Conservation (phyloP, 495 filamentous ascomycete genomes). For the Hypoxylon rickii region DNA sequence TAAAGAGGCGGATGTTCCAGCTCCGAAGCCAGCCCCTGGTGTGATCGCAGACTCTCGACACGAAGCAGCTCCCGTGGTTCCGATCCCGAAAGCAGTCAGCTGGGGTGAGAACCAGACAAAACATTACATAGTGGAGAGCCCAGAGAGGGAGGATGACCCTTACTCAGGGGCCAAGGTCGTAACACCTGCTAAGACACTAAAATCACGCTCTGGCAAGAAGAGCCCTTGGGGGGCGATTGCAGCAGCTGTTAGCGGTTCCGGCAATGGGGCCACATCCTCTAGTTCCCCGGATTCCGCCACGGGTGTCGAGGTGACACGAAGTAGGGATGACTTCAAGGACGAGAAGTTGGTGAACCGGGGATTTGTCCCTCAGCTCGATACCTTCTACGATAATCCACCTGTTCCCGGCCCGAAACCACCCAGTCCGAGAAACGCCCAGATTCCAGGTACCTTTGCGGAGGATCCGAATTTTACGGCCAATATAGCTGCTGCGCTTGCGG, state of each 20-base stretch:
- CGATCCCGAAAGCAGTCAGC: constrained; percentile 53
- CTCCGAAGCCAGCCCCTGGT: constrained; percentile 3
- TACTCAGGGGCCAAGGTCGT: constrained; percentile 33
- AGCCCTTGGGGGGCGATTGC: constrained; percentile 49
- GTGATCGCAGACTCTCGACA: constrained; percentile 17
- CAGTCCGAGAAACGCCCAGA: constrained; percentile 39
- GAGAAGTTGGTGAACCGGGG: constrained; percentile 29
- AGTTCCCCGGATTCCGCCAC: constrained; percentile 14
- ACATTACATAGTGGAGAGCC: constrained; percentile 62
- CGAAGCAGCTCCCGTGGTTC: constrained; percentile 37
- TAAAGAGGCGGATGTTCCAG: constrained; percentile 13
- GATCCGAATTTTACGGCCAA: constrained; percentile 72
- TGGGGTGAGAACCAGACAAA: constrained; percentile 67
- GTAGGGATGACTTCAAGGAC: constrained; percentile 23
- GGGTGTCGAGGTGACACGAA: constrained; percentile 15
- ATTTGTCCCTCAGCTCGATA: constrained; percentile 24
- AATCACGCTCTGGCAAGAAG: constrained; percentile 35
- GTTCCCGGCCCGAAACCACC: constrained; percentile 46
- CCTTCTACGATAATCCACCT: constrained; percentile 37
- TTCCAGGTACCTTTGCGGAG: constrained; percentile 57
- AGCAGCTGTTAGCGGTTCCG: constrained; percentile 44
- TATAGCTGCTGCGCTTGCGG: constrained; percentile 69
- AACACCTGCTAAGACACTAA: constrained; percentile 33
- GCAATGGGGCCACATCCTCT: constrained; percentile 34
- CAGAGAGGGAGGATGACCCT: constrained; percentile 44